phyloP scores from a whole-genome alignment of 805 yeast species.

The Saccharomycopsis javanensis region DNA sequence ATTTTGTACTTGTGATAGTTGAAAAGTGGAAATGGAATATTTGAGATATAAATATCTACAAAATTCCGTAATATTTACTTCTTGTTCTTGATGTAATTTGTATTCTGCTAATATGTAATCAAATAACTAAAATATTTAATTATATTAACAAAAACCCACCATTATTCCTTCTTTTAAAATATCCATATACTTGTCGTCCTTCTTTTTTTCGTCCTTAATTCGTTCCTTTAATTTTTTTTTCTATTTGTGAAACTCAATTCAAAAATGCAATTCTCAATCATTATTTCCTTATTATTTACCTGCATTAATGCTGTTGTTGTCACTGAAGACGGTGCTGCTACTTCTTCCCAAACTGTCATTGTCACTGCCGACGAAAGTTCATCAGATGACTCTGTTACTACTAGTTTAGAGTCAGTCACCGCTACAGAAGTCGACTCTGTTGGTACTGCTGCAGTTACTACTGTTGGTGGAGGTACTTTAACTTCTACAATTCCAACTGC shows the following conservation, averaged over 20 bases:
- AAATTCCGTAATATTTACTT: neutral
- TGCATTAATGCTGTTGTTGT: constrained; percentile 24
- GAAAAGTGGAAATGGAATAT: too few relatives aligned
- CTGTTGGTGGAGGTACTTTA: constrained; percentile 6
- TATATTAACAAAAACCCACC: neutral
- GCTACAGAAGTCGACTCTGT: constrained; percentile 22
- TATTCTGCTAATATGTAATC: too few relatives aligned
- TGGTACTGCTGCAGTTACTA: constrained; percentile 16
- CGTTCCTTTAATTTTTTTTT: neutral
- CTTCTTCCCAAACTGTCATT: neutral
- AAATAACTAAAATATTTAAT: too few relatives aligned
- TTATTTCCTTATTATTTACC: constrained; percentile 24
- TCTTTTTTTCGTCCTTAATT: neutral
- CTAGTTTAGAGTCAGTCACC: constrained; percentile 26
- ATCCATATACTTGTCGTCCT: neutral
- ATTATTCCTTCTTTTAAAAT: neutral
- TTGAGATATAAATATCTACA: neutral
- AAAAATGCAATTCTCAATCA: constrained; percentile 27
- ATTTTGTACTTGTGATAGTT: neutral
- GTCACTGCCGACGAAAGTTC: neutral
- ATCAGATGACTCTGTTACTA: constrained; percentile 21
- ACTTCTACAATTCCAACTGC: constrained; percentile 14
- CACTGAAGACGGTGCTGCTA: constrained; percentile 23
- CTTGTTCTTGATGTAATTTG: too few relatives aligned
- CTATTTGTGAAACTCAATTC: neutral